These are phyloP conservation scores for Stromatinia cepivora DNA, from an alignment of 2,329 filamentous ascomycete species.

Conservation along the genomic window DNA sequence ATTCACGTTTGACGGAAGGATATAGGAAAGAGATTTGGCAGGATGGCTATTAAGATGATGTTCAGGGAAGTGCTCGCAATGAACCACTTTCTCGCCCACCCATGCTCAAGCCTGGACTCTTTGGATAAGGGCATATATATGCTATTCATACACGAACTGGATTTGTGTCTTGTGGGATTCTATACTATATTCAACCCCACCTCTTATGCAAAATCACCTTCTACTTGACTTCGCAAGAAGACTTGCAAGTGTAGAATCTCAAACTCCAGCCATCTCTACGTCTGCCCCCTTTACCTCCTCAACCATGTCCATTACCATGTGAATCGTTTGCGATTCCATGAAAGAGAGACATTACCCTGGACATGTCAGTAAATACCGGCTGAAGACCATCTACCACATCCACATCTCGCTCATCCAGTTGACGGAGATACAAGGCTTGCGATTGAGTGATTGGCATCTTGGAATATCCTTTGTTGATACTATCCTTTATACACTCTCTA, in stretches of 20 bases:
- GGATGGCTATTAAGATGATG: slow-evolving; percentile 35
- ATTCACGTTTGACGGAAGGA: slow-evolving; percentile 77
- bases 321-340: background rate
- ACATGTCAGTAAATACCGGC: background rate
- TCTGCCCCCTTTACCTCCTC: background rate
- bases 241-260: background rate
- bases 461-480: slow-evolving; percentile 43
- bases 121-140: background rate
- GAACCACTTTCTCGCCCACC: background rate
- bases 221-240: background rate
- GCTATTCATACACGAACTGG: background rate
- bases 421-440: slow-evolving; percentile 35
- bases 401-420: slow-evolving; percentile 29
- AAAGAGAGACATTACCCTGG: slow-evolving; percentile 1
- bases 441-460: slow-evolving; percentile 30
- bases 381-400: slow-evolving; percentile 17
- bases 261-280: background rate
- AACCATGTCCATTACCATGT: background rate
- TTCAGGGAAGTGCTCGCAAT: background rate
- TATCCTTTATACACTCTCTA: slow-evolving; percentile 41
- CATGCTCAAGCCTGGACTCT: background rate
- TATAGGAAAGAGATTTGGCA: slow-evolving; percentile 84
- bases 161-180: background rate
- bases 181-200: background rate
- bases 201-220: background rate